Base-by-base conservation (phyloP, 1,284 basidiomycete species). In the Cryptococcus sp. region DNA sequence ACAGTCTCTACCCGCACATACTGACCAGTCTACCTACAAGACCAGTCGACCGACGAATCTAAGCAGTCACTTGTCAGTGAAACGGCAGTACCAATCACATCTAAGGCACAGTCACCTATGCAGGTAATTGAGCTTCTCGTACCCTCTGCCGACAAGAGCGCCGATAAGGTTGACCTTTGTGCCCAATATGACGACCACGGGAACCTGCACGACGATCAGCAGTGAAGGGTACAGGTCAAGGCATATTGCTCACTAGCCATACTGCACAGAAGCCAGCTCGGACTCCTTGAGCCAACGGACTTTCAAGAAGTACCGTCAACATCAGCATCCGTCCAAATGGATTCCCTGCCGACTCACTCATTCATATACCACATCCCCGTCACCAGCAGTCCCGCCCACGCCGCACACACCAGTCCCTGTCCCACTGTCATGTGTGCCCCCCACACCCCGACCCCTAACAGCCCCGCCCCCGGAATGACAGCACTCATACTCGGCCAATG, bases 111-210 rank as follows among this genome's bases (percentile, higher is more conserved):
- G 43, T 46, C 12, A 51, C 54, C 55, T 44, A 48, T 56, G 55
- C 39, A 56, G 20, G 28, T 42, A 52, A 35, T 56, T 56, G 21
- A 56, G 24, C 42, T 56, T 56, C 15, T 56, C 55, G 28, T 56
- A 56, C 2, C 55, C 55, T 21, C 45, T 47, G 7, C 55, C 55
- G 20, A 56, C 46, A 6, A 56, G 23, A 36, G 48, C 39, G n/a
- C 55, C 55, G 15, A 56, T 42, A 37, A 28, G 38, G 21, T 56
- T 56, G 12, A 56, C 55, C 50, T 56, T 56, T 4, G 37, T 47
- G 9, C 45, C 55, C 28, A 56, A 45, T n/a, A 40, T 33, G 33
- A 56, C 51, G 3, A 52, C 50, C 11, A 56, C 36, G 3, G 55
- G 55, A 1, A 56, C 36, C 54, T 55, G 36, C 13, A 1, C n/a